Evolutionary conservation across 768 basidiomycete genomes (phyloP), one percentile per base, ranked within the genome.

Genomic region (Macrolepiota dolichaula): DNA sequence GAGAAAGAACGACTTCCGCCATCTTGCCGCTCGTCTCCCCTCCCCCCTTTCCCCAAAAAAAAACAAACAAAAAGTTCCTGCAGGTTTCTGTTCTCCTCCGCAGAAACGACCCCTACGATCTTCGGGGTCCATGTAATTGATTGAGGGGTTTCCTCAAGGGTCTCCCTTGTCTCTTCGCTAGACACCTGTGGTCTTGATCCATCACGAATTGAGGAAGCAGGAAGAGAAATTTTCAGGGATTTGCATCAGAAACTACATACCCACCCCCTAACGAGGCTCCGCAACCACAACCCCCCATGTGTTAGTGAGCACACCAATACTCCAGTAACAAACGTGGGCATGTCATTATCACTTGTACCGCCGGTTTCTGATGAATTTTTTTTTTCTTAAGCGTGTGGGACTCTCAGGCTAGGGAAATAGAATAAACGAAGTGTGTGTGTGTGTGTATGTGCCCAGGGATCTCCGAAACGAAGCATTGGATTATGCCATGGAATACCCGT

Each of bases 351-450:
- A 37, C 22, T 22, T 38, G 4, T 51, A 50, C 57, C 57, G 57
- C 47, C 57, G 57, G 57, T 37, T 50, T 57, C 57, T 50, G 57
- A 57, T 57, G 55, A 32, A 49, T 3, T 32, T 32, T 32, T 7
- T 3, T 32, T 32, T 12, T 24, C n/a, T n/a, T n/a, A n/a, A n/a
- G n/a, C n/a, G n/a, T n/a, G n/a, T n/a, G n/a, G n/a, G n/a, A n/a
- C n/a, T n/a, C n/a, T 47, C 29, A n/a, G 55, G 46, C 19, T 19
- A n/a, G 19, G 15, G 42, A 35, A 57, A 2, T 19, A 19, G 12
- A 29, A 25, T 17, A n/a, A n/a, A 36, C 17, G 35, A 36, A 53
- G n/a, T n/a, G n/a, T n/a, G n/a, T n/a, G n/a, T n/a, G n/a, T n/a
- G n/a, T n/a, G n/a, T n/a, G n/a, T n/a, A 13, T 36, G 15, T 22